Evolutionary conservation across 805 yeast genomes (phyloP).

Genomic region (Hanseniaspora meyeri): DNA sequence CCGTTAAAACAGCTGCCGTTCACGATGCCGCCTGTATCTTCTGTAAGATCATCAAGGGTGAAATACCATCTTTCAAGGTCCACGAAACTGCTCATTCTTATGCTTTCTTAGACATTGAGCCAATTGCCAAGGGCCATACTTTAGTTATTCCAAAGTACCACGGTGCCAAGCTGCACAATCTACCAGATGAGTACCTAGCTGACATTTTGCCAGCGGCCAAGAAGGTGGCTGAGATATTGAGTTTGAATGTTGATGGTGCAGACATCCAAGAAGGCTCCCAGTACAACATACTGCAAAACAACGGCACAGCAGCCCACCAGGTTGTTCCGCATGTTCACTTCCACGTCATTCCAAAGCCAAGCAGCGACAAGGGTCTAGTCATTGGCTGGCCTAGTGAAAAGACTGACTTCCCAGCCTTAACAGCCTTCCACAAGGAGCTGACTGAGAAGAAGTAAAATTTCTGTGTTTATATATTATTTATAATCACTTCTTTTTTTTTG

Average conservation of each 20-base stretch:
- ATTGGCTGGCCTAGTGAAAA: slow-evolving; percentile 92
- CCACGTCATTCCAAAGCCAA: slow-evolving; percentile 86
- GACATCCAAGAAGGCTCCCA: slow-evolving; percentile 53
- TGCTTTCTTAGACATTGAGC: slow-evolving; percentile 88
- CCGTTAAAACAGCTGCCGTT: slow-evolving; percentile 15
- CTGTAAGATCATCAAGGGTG: slow-evolving; percentile 89
- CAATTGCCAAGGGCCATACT: slow-evolving; percentile 80
- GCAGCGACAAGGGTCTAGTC: slow-evolving; percentile 56
- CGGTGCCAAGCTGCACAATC: slow-evolving; percentile 82
- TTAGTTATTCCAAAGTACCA: slow-evolving; percentile 85
- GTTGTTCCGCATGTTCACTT: slow-evolving; percentile 92
- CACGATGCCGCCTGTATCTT: slow-evolving; percentile 65
- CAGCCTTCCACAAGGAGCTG: slow-evolving; percentile 52
- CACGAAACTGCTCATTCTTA: slow-evolving; percentile 71
- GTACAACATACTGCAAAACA: slow-evolving; percentile 83
- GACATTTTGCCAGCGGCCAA: slow-evolving; percentile 84
- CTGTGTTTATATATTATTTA: neutral
- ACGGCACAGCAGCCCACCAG: slow-evolving; percentile 92
- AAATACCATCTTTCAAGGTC: slow-evolving; percentile 84
- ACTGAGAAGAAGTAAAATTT: slow-evolving; percentile 27
- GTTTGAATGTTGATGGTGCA: slow-evolving; percentile 48
- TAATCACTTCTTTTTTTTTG: no score
- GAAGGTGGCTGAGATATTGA: slow-evolving; percentile 64
- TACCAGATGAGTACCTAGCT: slow-evolving; percentile 80
- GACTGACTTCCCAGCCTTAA: slow-evolving; percentile 63